Base-by-base conservation (phyloP, 768 basidiomycete species). In the Phallus indusiatus region DNA sequence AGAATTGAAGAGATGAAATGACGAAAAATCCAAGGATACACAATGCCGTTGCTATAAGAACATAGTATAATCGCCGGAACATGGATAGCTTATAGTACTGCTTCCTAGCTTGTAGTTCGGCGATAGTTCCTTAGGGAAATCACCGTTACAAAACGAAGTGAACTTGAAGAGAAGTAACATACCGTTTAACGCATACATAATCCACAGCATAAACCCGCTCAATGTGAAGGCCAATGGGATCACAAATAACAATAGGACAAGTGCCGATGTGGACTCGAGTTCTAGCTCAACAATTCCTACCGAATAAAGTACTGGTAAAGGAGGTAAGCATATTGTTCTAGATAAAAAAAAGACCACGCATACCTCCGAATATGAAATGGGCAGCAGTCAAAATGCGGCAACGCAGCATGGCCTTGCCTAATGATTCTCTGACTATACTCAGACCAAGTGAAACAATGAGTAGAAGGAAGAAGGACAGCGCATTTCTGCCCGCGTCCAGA, bases 161-260 rank as follows among this genome's bases (percentile, higher is more conserved):
- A 48, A 18, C 21, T 28, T 2, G 5, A 35, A 46, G 51, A 47
- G 51, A 48, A 8, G 35, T 16, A 55, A 70, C 78, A 28, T 62
- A 92, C 92, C 85, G 66, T 92, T 94, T 53, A 96, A 75, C 11
- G 89, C 82, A 69, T 94, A 87, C 74, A 95, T 82, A 54, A 95
- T 97, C 95, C 95, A 98, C 63, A 95, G 78, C 22, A 99, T 79
- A 77, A 97, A 99, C 1, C 86, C 86, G 59, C 93, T 95, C n/a
- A 99, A 78, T 0, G 93, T 94, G 72, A 98, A 88, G 0, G 95
- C 90, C 53, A 99, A 77, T 5, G 96, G 96, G 61, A 97, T 85
- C 62, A 98, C 89, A 68, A 98, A 93, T 64, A 96, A 68, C 61
- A 99, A 75, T 24, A 96, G 79, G 53, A 91, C 70, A 56, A 95